Percentiles rank a stretch among this genome's conserved stretches.
Evolutionary conservation across 352 stramenopile species (phyloP).

Genomic region (Globisporangium recalcitrans): DNA sequence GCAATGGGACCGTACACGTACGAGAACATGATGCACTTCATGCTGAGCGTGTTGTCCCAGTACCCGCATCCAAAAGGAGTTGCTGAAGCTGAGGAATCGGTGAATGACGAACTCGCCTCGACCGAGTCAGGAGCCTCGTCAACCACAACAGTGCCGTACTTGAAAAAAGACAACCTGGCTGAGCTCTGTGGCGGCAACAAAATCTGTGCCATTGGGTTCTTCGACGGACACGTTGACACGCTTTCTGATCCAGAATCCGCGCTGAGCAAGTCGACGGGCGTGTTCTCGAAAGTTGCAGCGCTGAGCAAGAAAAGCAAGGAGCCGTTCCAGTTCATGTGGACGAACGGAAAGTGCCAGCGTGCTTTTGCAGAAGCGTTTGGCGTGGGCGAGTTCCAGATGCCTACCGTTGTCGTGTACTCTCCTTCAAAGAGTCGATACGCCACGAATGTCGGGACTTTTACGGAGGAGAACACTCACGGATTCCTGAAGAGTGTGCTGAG

Average conservation of each 20-base stretch:
- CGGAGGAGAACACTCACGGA: constrained; percentile 41
- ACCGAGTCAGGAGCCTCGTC: constrained; percentile 10
- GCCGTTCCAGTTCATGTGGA: constrained; percentile 72
- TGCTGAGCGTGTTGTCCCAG: constrained; percentile 53
- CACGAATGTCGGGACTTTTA: constrained; percentile 62
- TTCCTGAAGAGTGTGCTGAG: constrained; percentile 69
- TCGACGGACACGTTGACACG: constrained; percentile 53
- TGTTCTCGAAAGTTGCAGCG: constrained; percentile 37
- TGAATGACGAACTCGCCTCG: constrained; percentile 16
- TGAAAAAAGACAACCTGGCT: constrained; percentile 48
- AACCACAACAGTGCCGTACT: constrained; percentile 35
- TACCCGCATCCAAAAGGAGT: constrained; percentile 51
- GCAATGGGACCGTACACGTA: constrained; percentile 56
- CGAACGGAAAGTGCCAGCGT: constrained; percentile 72
- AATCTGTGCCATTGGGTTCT: constrained; percentile 78
- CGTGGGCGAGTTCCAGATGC: constrained; percentile 70
- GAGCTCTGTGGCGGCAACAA: constrained; percentile 49
- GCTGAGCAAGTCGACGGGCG: constrained; percentile 34
- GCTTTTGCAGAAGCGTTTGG: constrained; percentile 64
- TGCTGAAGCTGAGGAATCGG: constrained; percentile 15
- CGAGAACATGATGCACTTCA: constrained; percentile 61
- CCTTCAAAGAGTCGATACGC: constrained; percentile 68
- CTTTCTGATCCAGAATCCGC: constrained; percentile 34
- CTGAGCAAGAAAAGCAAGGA: constrained; percentile 46
- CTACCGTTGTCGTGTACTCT: constrained; percentile 68